Conservation (phyloP, 2,329 filamentous ascomycete genomes). For the Mariannaea elegans region DNA sequence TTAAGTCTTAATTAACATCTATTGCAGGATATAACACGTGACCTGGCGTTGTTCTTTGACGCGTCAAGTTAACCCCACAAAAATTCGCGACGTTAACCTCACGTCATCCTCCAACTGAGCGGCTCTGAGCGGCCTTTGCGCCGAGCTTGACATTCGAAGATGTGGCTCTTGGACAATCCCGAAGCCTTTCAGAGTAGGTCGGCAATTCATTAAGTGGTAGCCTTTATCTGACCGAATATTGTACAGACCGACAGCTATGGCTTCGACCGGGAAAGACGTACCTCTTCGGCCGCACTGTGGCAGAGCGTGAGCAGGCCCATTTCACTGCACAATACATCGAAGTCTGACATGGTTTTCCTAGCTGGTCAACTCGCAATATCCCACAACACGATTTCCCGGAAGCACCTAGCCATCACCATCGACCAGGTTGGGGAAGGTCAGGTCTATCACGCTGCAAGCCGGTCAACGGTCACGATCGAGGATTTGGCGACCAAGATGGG, state of each 20-base stretch:
- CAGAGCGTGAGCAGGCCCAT: conserved; percentile 62
- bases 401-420: conserved; percentile 84
- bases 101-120: conserved; percentile 37
- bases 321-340: no score
- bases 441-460: conserved; percentile 69
- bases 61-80: conserved; percentile 33
- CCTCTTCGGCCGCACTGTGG: conserved; percentile 81
- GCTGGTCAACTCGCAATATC: conserved; percentile 75
- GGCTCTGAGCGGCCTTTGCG: conserved; percentile 27
- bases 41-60: conserved; percentile 35
- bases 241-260: conserved; percentile 70
- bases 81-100: conserved; percentile 36
- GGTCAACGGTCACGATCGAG: conserved; percentile 76
- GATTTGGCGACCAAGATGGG: conserved; percentile 88
- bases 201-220: background rate
- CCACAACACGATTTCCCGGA: conserved; percentile 85
- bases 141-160: conserved; percentile 43
- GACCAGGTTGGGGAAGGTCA: conserved; percentile 70
- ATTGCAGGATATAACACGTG: conserved; percentile 28
- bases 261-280: conserved; percentile 85
- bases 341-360: conserved; percentile 42
- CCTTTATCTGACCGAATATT: conserved; percentile 11
- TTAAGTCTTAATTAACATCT: no score
- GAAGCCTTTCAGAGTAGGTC: conserved; percentile 59
- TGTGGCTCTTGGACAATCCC: conserved; percentile 73